Percentiles rank a stretch among this genome's conserved stretches.
Evolutionary conservation across 2,329 filamentous ascomycete genomes (phyloP).

Genomic region (Apiospora aurea): DNA sequence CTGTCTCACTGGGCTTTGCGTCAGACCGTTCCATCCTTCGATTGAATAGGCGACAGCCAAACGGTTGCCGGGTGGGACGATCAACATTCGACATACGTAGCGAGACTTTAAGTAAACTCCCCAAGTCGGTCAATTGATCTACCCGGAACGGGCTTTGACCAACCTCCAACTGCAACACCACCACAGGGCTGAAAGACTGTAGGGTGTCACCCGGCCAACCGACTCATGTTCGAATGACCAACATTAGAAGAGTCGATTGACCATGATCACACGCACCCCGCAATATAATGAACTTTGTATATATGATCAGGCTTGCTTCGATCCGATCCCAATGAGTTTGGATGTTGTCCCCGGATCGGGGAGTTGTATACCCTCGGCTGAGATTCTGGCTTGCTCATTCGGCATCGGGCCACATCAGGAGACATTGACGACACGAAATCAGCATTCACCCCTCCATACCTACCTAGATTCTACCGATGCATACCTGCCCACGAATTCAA

Average conservation of each 20-base stretch:
- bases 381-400: background rate
- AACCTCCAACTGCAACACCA: background rate
- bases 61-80: background rate
- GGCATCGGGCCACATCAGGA: slow-evolving; percentile 18
- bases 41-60: background rate
- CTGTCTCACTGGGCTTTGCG: background rate
- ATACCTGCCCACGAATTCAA: background rate
- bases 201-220: slow-evolving; percentile 10
- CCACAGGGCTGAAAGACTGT: slow-evolving; percentile 8
- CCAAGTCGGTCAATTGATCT: background rate
- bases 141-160: background rate
- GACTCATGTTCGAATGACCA: background rate
- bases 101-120: background rate
- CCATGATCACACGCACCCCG: background rate
- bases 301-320: background rate
- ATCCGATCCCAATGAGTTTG: background rate
- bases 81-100: slow-evolving; percentile 13
- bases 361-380: background rate
- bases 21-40: background rate
- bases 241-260: background rate
- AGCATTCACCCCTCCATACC: background rate
- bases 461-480: background rate
- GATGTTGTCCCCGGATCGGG: background rate
- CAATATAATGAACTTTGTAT: background rate
- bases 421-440: slow-evolving; percentile 14